Base-by-base conservation (phyloP, 805 yeast genomes). In the Pichia nakasei region DNA sequence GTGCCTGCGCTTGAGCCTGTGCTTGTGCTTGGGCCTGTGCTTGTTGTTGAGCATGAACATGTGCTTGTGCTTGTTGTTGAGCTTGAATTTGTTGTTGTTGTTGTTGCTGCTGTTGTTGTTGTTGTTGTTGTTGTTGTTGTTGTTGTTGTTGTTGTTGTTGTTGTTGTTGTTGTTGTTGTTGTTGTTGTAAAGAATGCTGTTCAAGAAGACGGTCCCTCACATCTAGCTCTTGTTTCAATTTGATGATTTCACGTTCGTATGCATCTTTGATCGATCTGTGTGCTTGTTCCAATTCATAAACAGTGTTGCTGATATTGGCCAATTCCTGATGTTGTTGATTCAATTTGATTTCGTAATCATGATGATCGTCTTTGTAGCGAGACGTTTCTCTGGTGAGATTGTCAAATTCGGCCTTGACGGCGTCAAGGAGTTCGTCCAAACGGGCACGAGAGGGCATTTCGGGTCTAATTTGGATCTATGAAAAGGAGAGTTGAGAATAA, bases 181-280 rank as follows among this genome's bases (percentile, higher is more conserved):
- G 66, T 44, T 54, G 67, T 45, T 58, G 69, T 48, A 57, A 59
- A 37, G 65, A 63, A 52, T 61, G 74, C 54, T 57, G 64, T 60
- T 63, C 60, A 68, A 63, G 48, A 55, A 72, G 70, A 61, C 91
- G 74, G 59, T 85, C 94, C 55, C 89, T 72, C 57, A 73, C 77
- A 55, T 87, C 96, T 52, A 91, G 72, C 61, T 88, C 96, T 50
- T 80, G 78, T 64, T 91, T 88, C 64, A 91, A 73, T 53, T 93
- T 73, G 59, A 78, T 69, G 45, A 93, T 84, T 66, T 91, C 97
- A 56, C 85, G 95, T 64, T 91, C 97, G 65, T 91, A 93, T 38
- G 89, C 88, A 58, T 91, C 97, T 67, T 91, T 89, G 75, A 93
- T 85, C 60, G 86, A 85, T 54, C 95, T 75, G 68, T 91, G 97